These are phyloP conservation scores for Lophiotrema nucula DNA, from an alignment of 495 filamentous ascomycete species.

Conservation along the genomic window DNA sequence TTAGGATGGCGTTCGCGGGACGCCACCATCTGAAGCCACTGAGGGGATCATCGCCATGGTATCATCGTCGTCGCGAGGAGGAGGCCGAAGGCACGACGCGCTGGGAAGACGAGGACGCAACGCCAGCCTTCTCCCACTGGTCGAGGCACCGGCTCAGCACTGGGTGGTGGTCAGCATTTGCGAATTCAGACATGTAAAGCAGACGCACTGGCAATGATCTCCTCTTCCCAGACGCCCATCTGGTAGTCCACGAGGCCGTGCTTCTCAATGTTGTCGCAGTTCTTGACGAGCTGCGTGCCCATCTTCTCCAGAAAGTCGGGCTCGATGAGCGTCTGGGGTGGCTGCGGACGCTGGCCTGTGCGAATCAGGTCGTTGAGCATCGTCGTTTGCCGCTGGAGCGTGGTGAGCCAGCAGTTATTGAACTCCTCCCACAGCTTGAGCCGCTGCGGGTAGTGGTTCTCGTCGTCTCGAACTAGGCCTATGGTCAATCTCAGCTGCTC, in stretches of 20 bases:
- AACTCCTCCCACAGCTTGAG: slow-evolving; percentile 90
- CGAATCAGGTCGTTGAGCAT: slow-evolving; percentile 60
- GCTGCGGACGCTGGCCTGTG: slow-evolving; percentile 57
- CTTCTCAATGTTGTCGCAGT: slow-evolving; percentile 83
- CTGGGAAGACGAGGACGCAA: slow-evolving; percentile 3
- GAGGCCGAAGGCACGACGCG: slow-evolving; percentile 17
- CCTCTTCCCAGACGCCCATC: slow-evolving; percentile 94
- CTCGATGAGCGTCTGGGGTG: slow-evolving; percentile 64
- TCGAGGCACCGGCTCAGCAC: slow-evolving; percentile 32
- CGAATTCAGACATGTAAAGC: background rate
- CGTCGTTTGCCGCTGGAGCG: slow-evolving; percentile 85
- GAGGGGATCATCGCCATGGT: background rate
- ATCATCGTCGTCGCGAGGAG: slow-evolving; percentile 29
- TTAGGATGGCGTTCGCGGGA: background rate
- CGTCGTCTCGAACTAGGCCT: slow-evolving; percentile 76
- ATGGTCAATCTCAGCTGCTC: slow-evolving; percentile 32
- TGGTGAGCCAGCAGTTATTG: slow-evolving; percentile 88
- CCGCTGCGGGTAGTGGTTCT: slow-evolving; percentile 64
- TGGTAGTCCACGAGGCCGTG: slow-evolving; percentile 95
- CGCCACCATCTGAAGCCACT: slow-evolving; percentile 27
- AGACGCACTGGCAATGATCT: slow-evolving; percentile 59
- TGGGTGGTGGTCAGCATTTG: background rate
- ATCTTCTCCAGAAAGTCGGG: slow-evolving; percentile 71
- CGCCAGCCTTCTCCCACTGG: slow-evolving; percentile 15
- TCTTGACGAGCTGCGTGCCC: slow-evolving; percentile 73